These are phyloP conservation scores for Hyaloscypha finlandica DNA, from an alignment of 495 filamentous ascomycete species.

Conservation along the genomic window DNA sequence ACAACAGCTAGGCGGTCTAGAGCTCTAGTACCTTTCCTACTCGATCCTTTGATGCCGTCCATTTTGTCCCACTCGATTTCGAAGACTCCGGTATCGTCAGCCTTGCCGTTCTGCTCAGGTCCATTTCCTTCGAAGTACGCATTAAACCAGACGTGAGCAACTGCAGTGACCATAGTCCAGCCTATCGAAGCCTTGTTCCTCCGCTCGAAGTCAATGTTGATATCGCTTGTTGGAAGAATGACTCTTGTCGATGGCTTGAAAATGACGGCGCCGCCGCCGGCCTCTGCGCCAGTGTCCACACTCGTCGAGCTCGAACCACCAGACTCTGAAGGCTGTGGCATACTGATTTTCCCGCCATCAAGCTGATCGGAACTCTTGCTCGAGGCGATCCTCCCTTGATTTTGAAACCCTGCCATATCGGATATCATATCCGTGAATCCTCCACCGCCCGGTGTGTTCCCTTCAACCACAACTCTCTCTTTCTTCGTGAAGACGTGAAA, in stretches of 20 bases:
- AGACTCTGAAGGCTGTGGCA: neutral
- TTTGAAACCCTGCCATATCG: slow-evolving; percentile 52
- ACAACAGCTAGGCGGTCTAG: slow-evolving; percentile 86
- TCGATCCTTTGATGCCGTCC: slow-evolving; percentile 74
- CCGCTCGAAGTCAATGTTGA: slow-evolving; percentile 88
- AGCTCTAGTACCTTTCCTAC: slow-evolving; percentile 74
- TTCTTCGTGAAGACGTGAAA: slow-evolving; percentile 77
- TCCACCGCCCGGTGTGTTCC: slow-evolving; percentile 46
- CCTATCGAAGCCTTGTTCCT: slow-evolving; percentile 76
- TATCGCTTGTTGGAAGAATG: slow-evolving; percentile 74
- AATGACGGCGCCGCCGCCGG: slow-evolving; percentile 66
- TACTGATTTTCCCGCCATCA: neutral
- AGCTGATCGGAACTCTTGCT: slow-evolving; percentile 1
- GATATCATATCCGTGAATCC: slow-evolving; percentile 51
- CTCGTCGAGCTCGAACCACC: neutral
- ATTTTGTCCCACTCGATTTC: slow-evolving; percentile 62
- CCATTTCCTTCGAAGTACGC: slow-evolving; percentile 85
- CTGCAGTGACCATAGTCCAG: slow-evolving; percentile 85
- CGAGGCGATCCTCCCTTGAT: slow-evolving; percentile 6
- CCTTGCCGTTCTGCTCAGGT: slow-evolving; percentile 55
- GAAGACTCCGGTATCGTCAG: slow-evolving; percentile 54
- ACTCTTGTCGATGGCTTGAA: slow-evolving; percentile 70
- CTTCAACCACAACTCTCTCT: slow-evolving; percentile 74
- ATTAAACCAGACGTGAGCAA: slow-evolving; percentile 97
- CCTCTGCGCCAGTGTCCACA: slow-evolving; percentile 18